These are phyloP conservation scores for Fraxinus latifolia DNA, from an alignment of 305 asterid genomes.

Conservation along the genomic window DNA sequence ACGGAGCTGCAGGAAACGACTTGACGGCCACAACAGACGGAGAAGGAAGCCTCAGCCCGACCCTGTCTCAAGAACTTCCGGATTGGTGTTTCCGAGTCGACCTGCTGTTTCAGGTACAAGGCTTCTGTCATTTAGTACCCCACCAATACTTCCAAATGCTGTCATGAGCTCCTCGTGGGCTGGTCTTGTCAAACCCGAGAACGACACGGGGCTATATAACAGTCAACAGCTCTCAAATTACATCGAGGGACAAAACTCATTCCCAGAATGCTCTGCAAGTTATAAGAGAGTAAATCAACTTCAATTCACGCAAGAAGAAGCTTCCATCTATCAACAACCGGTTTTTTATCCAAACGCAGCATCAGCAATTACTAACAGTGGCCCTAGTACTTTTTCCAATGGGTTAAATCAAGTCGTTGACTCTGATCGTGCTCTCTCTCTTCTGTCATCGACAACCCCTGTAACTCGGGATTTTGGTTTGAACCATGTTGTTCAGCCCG, in stretches of 20 bases:
- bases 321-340: slow-evolving; percentile 29
- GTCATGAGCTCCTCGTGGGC: slow-evolving; percentile 47
- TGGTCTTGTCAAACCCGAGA: slow-evolving; percentile 38
- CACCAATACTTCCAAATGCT: slow-evolving; percentile 40
- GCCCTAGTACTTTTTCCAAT: slow-evolving; percentile 32
- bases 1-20: slow-evolving; percentile 87
- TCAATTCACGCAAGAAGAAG: slow-evolving; percentile 42
- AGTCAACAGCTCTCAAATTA: slow-evolving; percentile 37
- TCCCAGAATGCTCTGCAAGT: slow-evolving; percentile 32
- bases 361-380: slow-evolving; percentile 22
- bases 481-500: slow-evolving; percentile 39
- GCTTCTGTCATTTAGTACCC: slow-evolving; percentile 47
- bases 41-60: slow-evolving; percentile 86
- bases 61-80: slow-evolving; percentile 35
- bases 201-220: slow-evolving; percentile 32
- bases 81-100: slow-evolving; percentile 38
- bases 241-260: slow-evolving; percentile 33
- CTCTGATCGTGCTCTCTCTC: slow-evolving; percentile 95
- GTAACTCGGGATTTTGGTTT: slow-evolving; percentile 50
- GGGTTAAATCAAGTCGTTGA: slow-evolving; percentile 46
- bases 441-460: slow-evolving; percentile 80
- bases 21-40: slow-evolving; percentile 82
- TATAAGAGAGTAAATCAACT: slow-evolving; percentile 42
- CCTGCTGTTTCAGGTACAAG: slow-evolving; percentile 36
- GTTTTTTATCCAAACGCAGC: slow-evolving; percentile 33